These are phyloP conservation scores for Stylosanthes scabra DNA, from an alignment of 331 rosid species.

Conservation along the genomic window DNA sequence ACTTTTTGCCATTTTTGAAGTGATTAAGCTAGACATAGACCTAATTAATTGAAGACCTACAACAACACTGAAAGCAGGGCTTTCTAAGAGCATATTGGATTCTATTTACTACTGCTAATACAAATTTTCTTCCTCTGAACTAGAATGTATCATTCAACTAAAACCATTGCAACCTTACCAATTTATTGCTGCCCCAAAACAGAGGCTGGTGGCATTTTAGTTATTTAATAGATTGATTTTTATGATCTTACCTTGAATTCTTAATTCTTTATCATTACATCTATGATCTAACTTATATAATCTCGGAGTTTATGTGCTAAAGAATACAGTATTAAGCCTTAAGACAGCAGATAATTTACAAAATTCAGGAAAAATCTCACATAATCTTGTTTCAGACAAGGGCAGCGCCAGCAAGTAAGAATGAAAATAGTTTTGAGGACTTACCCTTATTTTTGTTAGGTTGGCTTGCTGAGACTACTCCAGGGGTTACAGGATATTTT, in stretches of 20 bases:
- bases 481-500: slow-evolving; percentile 5
- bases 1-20: no score
- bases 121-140: not conserved
- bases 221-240: not conserved
- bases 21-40: no score
- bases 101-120: not conserved
- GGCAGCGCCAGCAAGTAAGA: not conserved
- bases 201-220: not conserved
- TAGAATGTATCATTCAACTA: not conserved
- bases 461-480: slow-evolving; percentile 12
- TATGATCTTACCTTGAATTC: not conserved
- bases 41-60: no score
- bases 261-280: not conserved
- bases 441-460: slow-evolving; percentile 23
- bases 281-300: not conserved
- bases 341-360: slow-evolving; percentile 9
- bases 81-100: not conserved
- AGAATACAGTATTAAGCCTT: not conserved
- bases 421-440: slow-evolving; percentile 8
- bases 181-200: not conserved
- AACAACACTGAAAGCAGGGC: not conserved
- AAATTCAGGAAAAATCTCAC: not conserved
- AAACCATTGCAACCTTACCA: not conserved
- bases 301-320: slow-evolving; percentile 1
- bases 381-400: slow-evolving; percentile 13